Evolutionary conservation across 2,329 filamentous ascomycete genomes (phyloP).

Genomic region (Talaromyces sp.): DNA sequence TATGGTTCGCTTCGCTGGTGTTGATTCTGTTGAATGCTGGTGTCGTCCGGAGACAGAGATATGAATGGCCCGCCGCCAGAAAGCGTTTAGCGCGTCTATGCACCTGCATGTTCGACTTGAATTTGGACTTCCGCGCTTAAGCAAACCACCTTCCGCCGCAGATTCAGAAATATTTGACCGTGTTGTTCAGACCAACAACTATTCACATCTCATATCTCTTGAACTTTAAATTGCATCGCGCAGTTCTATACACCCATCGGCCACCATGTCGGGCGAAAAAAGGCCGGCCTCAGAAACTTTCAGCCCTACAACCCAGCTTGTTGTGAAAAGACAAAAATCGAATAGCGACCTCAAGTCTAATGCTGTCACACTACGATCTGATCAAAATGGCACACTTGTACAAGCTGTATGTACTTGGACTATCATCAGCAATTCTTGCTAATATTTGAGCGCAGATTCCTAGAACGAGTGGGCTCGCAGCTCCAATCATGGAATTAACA

Average conservation of each 20-base stretch:
- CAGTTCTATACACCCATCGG: neutral
- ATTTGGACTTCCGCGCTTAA: conserved; percentile 18
- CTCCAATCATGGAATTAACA: conserved; percentile 89
- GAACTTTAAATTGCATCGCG: neutral
- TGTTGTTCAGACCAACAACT: neutral
- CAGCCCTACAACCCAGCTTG: conserved; percentile 67
- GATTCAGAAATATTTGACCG: neutral
- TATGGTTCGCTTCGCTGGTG: neutral
- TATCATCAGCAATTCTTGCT: neutral
- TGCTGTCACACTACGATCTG: conserved; percentile 55
- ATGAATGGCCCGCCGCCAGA: conserved; percentile 12
- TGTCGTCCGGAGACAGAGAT: neutral
- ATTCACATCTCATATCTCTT: neutral
- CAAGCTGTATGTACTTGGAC: conserved; percentile 56
- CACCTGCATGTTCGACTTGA: neutral
- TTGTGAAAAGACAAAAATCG: conserved; percentile 85
- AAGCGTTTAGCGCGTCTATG: conserved; percentile 27
- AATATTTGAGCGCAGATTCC: conserved; percentile 56
- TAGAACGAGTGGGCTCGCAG: conserved; percentile 77
- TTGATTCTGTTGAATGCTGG: neutral
- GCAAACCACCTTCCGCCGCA: conserved; percentile 7
- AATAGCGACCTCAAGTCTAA: conserved; percentile 58
- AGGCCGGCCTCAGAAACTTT: conserved; percentile 83
- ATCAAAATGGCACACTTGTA: conserved; percentile 61
- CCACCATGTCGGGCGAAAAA: conserved; percentile 82